Evolutionary conservation across 208 protist genomes (phyloP).

Genomic region (Leishmania major): DNA sequence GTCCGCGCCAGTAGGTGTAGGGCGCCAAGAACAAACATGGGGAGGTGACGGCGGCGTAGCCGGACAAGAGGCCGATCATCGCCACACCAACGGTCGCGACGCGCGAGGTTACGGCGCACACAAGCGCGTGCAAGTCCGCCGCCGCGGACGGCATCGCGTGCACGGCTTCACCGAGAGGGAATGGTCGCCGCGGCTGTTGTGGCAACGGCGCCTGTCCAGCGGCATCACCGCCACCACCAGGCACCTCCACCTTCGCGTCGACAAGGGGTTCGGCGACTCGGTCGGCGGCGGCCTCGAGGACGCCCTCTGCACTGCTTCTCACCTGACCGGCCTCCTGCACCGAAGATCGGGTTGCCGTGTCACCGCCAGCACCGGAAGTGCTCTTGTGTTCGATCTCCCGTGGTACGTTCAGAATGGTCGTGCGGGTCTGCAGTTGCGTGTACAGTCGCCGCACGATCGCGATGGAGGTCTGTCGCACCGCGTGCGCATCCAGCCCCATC

Average conservation of each 20-base stretch:
- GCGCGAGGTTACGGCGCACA: conserved; percentile 29
- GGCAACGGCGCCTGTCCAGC: background rate
- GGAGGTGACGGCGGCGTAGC: conserved; percentile 74
- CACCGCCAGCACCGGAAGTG: background rate
- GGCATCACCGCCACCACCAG: background rate
- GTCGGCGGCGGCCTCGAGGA: background rate
- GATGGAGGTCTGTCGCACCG: background rate
- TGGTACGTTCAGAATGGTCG: conserved; percentile 16
- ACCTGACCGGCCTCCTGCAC: background rate
- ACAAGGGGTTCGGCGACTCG: background rate
- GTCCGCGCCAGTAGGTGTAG: conserved; percentile 42
- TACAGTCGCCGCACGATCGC: conserved; percentile 8
- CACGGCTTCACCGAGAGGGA: background rate
- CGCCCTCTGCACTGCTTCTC: background rate
- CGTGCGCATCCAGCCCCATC: background rate
- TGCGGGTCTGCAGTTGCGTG: conserved; percentile 11
- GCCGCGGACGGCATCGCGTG: background rate
- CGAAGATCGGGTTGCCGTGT: background rate
- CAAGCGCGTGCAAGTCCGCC: conserved; percentile 1
- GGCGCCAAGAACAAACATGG: conserved; percentile 49
- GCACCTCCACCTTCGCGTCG: background rate
- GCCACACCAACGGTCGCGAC: conserved; percentile 62
- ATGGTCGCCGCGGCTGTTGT: background rate
- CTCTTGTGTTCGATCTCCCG: conserved; percentile 13
- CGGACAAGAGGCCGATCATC: conserved; percentile 65